Conservation (phyloP, 768 basidiomycete genomes). For the Leccinum fibrillosum region DNA sequence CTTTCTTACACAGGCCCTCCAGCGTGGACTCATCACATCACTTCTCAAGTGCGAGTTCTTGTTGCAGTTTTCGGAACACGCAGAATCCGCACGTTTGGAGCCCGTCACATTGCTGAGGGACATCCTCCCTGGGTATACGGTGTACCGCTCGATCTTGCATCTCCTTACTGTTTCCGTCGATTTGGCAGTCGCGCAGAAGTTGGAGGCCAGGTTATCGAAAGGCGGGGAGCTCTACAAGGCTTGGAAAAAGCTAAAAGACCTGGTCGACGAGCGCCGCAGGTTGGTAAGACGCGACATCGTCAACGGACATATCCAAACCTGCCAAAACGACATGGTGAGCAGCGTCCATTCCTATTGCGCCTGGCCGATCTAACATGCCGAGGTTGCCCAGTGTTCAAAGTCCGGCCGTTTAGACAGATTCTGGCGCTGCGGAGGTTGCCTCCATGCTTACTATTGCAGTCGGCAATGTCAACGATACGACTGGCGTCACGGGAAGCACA, state of each 20-base stretch:
- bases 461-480: conserved; percentile 26
- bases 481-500: conserved; percentile 28
- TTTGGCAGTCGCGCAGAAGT: background rate
- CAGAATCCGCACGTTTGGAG: background rate
- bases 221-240: conserved; percentile 19
- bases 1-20: conserved; percentile 24
- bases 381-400: conserved; percentile 21
- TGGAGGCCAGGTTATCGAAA: conserved; percentile 13
- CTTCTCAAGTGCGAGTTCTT: conserved; percentile 24
- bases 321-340: conserved; percentile 24
- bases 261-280: conserved; percentile 18
- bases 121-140: conserved; percentile 23
- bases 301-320: conserved; percentile 22
- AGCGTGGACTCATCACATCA: conserved; percentile 17
- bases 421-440: conserved; percentile 26
- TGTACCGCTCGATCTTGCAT: conserved; percentile 24
- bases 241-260: conserved; percentile 20
- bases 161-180: conserved; percentile 10
- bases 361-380: background rate
- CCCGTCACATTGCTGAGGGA: conserved; percentile 12
- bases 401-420: conserved; percentile 13
- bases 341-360: background rate
- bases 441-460: conserved; percentile 30
- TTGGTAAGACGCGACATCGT: conserved; percentile 16
- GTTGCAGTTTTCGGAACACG: conserved; percentile 17